Percentiles rank a stretch among this genome's conserved stretches.
Conservation (phyloP, 805 yeast species). For the Candida ponderosae region DNA sequence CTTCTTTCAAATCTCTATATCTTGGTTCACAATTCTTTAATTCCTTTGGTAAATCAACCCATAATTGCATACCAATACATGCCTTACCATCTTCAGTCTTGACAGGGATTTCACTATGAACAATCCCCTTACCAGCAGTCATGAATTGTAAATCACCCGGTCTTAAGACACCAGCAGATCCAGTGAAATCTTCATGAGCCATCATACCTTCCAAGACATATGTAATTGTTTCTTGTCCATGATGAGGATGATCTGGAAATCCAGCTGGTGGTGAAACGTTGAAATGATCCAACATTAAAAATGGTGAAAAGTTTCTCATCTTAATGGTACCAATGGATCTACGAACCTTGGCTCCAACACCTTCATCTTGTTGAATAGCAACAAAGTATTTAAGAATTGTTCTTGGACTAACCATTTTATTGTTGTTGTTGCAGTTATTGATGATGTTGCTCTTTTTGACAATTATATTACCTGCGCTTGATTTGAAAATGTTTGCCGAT, state of each 20-base stretch:
- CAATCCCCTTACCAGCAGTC: constrained; percentile 89
- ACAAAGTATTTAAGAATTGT: constrained; percentile 40
- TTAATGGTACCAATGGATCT: constrained; percentile 67
- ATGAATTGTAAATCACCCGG: constrained; percentile 88
- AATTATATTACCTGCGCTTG: too few species aligned
- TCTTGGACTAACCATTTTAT: constrained; percentile 26
- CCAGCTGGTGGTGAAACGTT: constrained; percentile 57
- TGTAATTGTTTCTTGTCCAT: constrained; percentile 79
- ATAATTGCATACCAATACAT: constrained; percentile 67
- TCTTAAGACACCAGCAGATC: constrained; percentile 65
- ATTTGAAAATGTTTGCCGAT: too few species aligned
- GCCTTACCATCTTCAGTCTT: constrained; percentile 39
- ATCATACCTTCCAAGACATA: constrained; percentile 56
- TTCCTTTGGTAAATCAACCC: constrained; percentile 75
- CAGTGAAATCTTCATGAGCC: constrained; percentile 85
- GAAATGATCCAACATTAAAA: constrained; percentile 77
- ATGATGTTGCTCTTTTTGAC: too few species aligned
- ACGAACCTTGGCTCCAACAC: constrained; percentile 82
- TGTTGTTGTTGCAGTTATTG: too few species aligned
- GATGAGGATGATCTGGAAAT: constrained; percentile 79
- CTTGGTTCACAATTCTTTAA: constrained; percentile 62
- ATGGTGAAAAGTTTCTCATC: constrained; percentile 74
- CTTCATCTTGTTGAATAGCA: constrained; percentile 72
- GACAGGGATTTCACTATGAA: constrained; percentile 83
- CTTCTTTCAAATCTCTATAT: constrained; percentile 65